phyloP scores from a whole-genome alignment of 179 eudicot genomes.

The Gypsophila paniculata region DNA sequence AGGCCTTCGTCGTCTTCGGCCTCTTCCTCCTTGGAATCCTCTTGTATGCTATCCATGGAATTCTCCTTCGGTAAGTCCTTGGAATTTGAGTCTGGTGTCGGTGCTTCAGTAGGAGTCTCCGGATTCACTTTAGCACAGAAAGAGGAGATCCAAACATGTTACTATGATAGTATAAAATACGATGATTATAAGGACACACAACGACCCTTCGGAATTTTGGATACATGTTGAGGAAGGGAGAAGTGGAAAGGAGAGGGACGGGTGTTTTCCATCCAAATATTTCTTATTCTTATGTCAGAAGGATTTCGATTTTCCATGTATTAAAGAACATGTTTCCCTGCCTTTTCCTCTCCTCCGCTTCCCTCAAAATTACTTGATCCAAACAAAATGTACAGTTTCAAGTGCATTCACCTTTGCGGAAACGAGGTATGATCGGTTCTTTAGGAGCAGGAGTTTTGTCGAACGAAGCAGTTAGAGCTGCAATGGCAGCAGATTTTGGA shows the following conservation, averaged over 20 bases:
- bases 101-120: slow-evolving; percentile 39
- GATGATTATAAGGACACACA: neutral
- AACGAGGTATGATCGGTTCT: slow-evolving; percentile 62
- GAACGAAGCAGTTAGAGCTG: slow-evolving; percentile 62
- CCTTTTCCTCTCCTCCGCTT: too few relatives aligned
- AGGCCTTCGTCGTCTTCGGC: slow-evolving; percentile 90
- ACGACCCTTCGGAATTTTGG: neutral
- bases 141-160: slow-evolving; percentile 11
- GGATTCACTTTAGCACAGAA: slow-evolving; percentile 41
- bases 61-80: slow-evolving; percentile 48
- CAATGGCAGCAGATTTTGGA: slow-evolving; percentile 69
- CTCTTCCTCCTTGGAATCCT: slow-evolving; percentile 74
- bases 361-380: too few relatives aligned
- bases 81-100: slow-evolving; percentile 33
- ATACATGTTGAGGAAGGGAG: neutral
- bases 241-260: too few relatives aligned
- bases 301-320: too few relatives aligned
- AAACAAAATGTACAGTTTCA: too few relatives aligned
- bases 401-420: slow-evolving; percentile 55
- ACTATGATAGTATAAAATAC: neutral
- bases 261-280: too few relatives aligned
- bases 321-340: too few relatives aligned
- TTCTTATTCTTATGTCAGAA: too few relatives aligned
- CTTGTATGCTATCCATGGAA: slow-evolving; percentile 60
- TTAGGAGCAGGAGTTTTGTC: slow-evolving; percentile 45